A percentile compares a stretch with the other conserved stretches of the same genome.
These are phyloP conservation scores for Colletotrichum coccodes DNA, from an alignment of 2,329 filamentous ascomycete species.

Conservation along the genomic window DNA sequence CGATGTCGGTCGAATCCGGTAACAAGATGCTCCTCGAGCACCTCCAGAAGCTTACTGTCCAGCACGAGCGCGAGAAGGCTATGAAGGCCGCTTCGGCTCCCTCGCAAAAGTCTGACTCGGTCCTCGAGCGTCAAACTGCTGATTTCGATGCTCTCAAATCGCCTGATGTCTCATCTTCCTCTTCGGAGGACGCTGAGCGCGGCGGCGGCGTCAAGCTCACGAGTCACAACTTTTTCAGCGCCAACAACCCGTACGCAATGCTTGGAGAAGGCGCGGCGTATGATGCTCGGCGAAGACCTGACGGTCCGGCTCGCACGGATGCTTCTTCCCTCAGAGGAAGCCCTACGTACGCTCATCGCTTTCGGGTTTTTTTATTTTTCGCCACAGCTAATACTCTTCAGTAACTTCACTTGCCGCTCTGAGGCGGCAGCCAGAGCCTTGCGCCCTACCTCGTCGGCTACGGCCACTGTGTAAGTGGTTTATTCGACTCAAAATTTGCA, in stretches of 20 bases:
- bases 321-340: slow-evolving; percentile 21
- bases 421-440: slow-evolving; percentile 12
- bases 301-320: neutral
- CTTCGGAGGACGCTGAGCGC: slow-evolving; percentile 15
- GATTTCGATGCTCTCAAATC: neutral
- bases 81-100: neutral
- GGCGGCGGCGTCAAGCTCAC: slow-evolving; percentile 12
- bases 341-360: neutral
- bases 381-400: neutral
- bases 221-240: too few species aligned
- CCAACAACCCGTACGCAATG: neutral
- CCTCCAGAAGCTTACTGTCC: slow-evolving; percentile 12
- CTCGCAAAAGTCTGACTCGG: neutral
- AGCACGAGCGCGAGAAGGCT: slow-evolving; percentile 24
- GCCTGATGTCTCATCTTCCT: slow-evolving; percentile 1
- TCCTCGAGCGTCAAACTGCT: neutral
- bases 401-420: slow-evolving; percentile 12
- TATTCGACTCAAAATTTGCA: neutral
- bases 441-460: slow-evolving; percentile 26
- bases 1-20: slow-evolving; percentile 15
- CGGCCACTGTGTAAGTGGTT: slow-evolving; percentile 16
- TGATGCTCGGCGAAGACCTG: neutral
- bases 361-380: neutral
- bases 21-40: slow-evolving; percentile 25
- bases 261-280: neutral